phyloP scores from a whole-genome alignment of 345 rosid genomes.

The Boechera retrofracta region DNA sequence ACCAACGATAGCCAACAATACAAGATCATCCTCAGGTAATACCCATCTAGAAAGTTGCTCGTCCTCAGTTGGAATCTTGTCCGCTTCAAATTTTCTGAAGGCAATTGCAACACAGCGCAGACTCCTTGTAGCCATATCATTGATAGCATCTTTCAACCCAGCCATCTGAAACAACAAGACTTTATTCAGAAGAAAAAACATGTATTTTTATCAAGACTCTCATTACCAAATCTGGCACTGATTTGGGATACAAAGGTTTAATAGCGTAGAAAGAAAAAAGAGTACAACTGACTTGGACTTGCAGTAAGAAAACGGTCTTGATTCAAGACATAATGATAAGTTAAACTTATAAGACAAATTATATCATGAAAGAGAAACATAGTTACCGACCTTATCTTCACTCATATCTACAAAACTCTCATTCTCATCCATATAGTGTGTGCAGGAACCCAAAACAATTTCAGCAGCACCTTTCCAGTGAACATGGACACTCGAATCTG shows the following conservation, averaged over 20 bases:
- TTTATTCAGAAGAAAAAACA: constrained; percentile 26
- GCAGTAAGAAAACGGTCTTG: constrained; percentile 5
- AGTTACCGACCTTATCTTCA: constrained; percentile 63
- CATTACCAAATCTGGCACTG: constrained; percentile 23
- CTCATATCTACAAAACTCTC: constrained; percentile 59
- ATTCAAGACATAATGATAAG: constrained; percentile 5
- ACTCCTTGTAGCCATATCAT: constrained; percentile 85
- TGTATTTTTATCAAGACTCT: neutral
- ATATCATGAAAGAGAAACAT: constrained; percentile 10
- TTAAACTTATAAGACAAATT: neutral
- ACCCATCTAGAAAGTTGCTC: constrained; percentile 69
- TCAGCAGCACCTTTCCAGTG: constrained; percentile 99
- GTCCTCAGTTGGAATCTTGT: constrained; percentile 74
- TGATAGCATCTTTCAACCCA: constrained; percentile 60
- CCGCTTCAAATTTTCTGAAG: constrained; percentile 63
- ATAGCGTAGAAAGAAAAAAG: neutral
- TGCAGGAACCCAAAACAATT: constrained; percentile 82
- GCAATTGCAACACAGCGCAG: constrained; percentile 96
- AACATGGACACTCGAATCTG: constrained; percentile 69
- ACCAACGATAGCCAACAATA: constrained; percentile 88
- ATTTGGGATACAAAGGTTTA: constrained; percentile 21
- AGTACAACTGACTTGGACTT: constrained; percentile 14
- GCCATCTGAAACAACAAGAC: constrained; percentile 53
- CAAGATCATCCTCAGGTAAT: constrained; percentile 88
- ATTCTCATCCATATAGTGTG: constrained; percentile 63